These are phyloP conservation scores for Capsicum rhomboideum DNA, from an alignment of 257 asterid genomes.

Conservation along the genomic window DNA sequence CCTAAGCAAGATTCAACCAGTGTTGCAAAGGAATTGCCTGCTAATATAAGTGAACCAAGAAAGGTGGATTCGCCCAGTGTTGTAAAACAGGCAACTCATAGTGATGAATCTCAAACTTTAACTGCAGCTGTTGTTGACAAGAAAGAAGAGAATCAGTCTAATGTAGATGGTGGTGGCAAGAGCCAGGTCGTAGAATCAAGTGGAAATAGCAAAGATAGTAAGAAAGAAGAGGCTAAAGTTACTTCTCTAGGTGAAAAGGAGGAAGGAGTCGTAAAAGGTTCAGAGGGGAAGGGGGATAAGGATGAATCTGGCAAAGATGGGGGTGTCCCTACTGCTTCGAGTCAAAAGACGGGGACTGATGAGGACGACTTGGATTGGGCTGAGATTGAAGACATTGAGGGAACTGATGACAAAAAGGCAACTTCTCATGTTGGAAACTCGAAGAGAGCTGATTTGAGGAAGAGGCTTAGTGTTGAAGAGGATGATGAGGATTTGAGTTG, in stretches of 20 bases:
- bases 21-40: background rate
- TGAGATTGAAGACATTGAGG: conserved; percentile 67
- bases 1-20: conserved; percentile 3
- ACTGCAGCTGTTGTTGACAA: conserved; percentile 4
- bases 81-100: conserved; percentile 11
- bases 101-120: conserved; percentile 4
- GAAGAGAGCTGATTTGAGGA: conserved; percentile 28
- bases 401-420: conserved; percentile 53
- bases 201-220: conserved; percentile 13
- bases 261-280: conserved; percentile 22
- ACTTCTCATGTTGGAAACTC: conserved; percentile 26
- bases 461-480: conserved; percentile 45
- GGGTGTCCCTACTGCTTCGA: conserved; percentile 15
- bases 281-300: conserved; percentile 13
- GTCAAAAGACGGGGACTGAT: conserved; percentile 26
- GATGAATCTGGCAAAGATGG: conserved; percentile 20
- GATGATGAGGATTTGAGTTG: conserved; percentile 74
- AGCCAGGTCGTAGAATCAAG: conserved; percentile 5
- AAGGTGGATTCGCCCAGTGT: conserved; percentile 6
- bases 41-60: background rate
- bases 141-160: conserved; percentile 8
- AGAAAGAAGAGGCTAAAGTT: conserved; percentile 22
- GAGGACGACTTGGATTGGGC: conserved; percentile 86
- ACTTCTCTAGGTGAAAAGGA: conserved; percentile 12
- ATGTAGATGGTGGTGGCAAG: conserved; percentile 17